phyloP scores from a whole-genome alignment of 768 basidiomycete species.

The Boletus sp. region DNA sequence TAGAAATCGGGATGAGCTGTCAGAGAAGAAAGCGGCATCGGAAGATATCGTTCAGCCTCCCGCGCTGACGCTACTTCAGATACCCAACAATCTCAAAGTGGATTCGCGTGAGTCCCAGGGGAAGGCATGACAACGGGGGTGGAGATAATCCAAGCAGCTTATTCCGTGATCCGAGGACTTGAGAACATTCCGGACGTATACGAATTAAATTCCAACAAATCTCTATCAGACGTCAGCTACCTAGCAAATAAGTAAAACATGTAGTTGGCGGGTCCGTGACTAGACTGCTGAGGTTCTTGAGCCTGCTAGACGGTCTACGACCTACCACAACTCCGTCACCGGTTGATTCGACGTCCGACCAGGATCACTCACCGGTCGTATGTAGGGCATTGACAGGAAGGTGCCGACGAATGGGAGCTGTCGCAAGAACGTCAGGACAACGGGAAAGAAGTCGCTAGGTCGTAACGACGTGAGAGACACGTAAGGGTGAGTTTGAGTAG shows the following conservation, averaged over 20 bases:
- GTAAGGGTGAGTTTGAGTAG: not conserved
- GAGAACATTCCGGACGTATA: not conserved
- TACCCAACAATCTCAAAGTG: constrained; percentile 12
- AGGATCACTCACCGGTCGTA: constrained; percentile 61
- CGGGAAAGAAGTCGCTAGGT: constrained; percentile 95
- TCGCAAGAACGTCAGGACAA: constrained; percentile 92
- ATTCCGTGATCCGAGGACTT: constrained; percentile 1
- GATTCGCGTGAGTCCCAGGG: constrained; percentile 13
- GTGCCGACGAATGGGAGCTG: constrained; percentile 92
- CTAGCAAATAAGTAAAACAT: not conserved
- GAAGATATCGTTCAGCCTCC: not conserved
- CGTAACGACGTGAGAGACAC: not conserved
- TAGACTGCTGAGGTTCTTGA: constrained; percentile 73
- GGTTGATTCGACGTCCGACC: not conserved
- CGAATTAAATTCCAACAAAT: constrained; percentile 16
- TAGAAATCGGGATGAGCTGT: constrained; percentile 44
- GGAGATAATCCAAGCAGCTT: not conserved
- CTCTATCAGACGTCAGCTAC: constrained; percentile 8
- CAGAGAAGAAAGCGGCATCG: constrained; percentile 14
- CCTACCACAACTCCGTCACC: constrained; percentile 38
- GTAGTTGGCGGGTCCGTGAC: constrained; percentile 11
- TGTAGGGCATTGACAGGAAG: constrained; percentile 80
- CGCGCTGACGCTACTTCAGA: not conserved
- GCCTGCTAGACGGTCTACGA: constrained; percentile 76
- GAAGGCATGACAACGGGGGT: constrained; percentile 3